Conservation (phyloP, 805 yeast genomes). For the Candida adriatica region DNA sequence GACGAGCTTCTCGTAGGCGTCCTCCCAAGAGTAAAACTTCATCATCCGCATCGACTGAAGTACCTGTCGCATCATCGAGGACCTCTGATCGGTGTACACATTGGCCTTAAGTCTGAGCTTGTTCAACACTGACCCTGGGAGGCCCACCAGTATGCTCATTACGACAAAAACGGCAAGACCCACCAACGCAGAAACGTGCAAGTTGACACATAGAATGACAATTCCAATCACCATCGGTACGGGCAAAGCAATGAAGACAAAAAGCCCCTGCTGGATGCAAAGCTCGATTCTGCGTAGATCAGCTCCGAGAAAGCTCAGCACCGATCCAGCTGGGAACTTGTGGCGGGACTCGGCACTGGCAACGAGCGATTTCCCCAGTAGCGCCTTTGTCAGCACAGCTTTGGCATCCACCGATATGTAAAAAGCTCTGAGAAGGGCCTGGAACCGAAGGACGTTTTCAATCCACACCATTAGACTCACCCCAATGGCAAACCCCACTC, state of each 20-base stretch:
- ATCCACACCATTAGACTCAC: constrained; percentile 44
- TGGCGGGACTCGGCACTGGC: constrained; percentile 49
- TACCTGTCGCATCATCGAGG: constrained; percentile 49
- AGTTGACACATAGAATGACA: constrained; percentile 49
- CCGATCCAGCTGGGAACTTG: constrained; percentile 54
- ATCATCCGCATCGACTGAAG: constrained; percentile 55
- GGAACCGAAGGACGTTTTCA: constrained; percentile 47
- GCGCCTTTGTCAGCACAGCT: constrained; percentile 60
- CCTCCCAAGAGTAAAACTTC: constrained; percentile 82
- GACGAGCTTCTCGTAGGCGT: constrained; percentile 54
- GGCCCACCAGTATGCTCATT: constrained; percentile 37
- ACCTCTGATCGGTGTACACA: constrained; percentile 54
- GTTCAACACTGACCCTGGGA: constrained; percentile 37
- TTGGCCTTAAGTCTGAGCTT: constrained; percentile 43
- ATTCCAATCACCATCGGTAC: constrained; percentile 50
- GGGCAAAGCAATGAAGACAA: constrained; percentile 41
- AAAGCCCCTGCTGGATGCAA: constrained; percentile 55
- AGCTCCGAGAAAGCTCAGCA: constrained; percentile 71
- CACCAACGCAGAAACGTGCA: constrained; percentile 62
- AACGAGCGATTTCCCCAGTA: constrained; percentile 57
- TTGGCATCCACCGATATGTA: constrained; percentile 60
- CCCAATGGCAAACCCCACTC: constrained; percentile 74
- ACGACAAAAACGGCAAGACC: constrained; percentile 46
- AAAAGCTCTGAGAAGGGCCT: constrained; percentile 51
- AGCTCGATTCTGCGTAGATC: constrained; percentile 73